Evolutionary conservation across 139 green algal genomes (phyloP).

Genomic region (Chlamydomonas urium): DNA sequence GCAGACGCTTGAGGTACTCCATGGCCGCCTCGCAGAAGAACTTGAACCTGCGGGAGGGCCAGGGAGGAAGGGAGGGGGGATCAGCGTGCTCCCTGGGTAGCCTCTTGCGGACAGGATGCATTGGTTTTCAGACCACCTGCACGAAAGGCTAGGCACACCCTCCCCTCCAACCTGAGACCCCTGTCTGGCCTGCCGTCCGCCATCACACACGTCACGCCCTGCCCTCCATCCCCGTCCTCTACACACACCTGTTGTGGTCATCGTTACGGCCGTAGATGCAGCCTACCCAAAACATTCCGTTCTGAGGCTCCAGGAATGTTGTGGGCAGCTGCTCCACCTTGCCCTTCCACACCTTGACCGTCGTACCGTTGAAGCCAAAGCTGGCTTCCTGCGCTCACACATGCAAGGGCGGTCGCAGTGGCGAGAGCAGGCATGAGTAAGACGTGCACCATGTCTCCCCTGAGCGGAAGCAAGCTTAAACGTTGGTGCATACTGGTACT

Average conservation of each 20-base stretch:
- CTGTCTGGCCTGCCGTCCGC: too few species aligned
- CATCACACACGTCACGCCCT: too few species aligned
- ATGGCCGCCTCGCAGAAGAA: slow-evolving; percentile 88
- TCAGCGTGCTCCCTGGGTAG: too few species aligned
- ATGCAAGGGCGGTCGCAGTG: slow-evolving; percentile 43
- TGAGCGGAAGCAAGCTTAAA: too few species aligned
- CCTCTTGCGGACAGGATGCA: too few species aligned
- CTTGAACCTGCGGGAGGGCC: slow-evolving; percentile 47
- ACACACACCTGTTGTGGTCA: slow-evolving; percentile 44
- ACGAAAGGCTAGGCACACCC: too few species aligned
- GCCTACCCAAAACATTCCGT: slow-evolving; percentile 70
- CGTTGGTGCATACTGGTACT: background rate
- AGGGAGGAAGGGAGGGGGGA: too few species aligned
- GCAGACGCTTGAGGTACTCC: slow-evolving; percentile 67
- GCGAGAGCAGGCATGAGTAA: too few species aligned
- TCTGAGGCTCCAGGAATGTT: slow-evolving; percentile 73
- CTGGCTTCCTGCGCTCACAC: slow-evolving; percentile 52
- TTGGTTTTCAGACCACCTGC: too few species aligned
- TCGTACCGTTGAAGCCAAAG: slow-evolving; percentile 64
- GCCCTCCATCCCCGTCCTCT: background rate
- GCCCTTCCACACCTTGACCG: slow-evolving; percentile 52
- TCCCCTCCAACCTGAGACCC: too few species aligned
- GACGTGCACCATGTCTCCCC: too few species aligned
- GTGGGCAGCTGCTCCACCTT: slow-evolving; percentile 69
- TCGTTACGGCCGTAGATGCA: slow-evolving; percentile 83